These are phyloP conservation scores for Penicillium pulvis DNA, from an alignment of 495 filamentous ascomycete species.

Conservation along the genomic window DNA sequence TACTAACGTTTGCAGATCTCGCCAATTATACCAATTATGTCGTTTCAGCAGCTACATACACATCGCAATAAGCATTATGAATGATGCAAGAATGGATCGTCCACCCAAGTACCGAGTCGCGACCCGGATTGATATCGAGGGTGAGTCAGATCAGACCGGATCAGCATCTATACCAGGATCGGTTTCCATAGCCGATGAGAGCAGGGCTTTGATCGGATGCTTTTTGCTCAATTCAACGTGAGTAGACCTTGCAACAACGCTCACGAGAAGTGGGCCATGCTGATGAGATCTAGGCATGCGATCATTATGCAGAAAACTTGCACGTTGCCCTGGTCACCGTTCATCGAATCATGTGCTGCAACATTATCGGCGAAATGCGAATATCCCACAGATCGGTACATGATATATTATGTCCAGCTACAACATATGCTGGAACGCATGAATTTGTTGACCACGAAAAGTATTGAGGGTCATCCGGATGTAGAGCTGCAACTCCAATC, in stretches of 20 bases:
- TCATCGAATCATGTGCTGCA: conserved; percentile 20
- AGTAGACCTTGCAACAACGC: not conserved
- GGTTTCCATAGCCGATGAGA: conserved; percentile 9
- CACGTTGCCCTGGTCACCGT: conserved; percentile 19
- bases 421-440: conserved; percentile 20
- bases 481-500: conserved; percentile 15
- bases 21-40: conserved; percentile 14
- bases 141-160: conserved; percentile 3
- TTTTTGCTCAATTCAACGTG: conserved; percentile 19
- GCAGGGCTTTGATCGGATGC: conserved; percentile 17
- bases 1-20: conserved; percentile 15
- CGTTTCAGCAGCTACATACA: conserved; percentile 17
- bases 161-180: not conserved
- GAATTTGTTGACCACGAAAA: conserved; percentile 4
- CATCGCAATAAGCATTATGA: conserved; percentile 15
- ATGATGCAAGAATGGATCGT: conserved; percentile 12
- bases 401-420: conserved; percentile 15
- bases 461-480: conserved; percentile 11
- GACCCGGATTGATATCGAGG: conserved; percentile 7
- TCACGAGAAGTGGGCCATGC: conserved; percentile 1
- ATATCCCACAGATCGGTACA: conserved; percentile 17
- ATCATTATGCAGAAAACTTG: conserved; percentile 13
- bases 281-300: conserved; percentile 6
- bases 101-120: conserved; percentile 13
- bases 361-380: conserved; percentile 18